Conservation (phyloP, 495 filamentous ascomycete genomes). For the Aspergillus homomorphus region DNA sequence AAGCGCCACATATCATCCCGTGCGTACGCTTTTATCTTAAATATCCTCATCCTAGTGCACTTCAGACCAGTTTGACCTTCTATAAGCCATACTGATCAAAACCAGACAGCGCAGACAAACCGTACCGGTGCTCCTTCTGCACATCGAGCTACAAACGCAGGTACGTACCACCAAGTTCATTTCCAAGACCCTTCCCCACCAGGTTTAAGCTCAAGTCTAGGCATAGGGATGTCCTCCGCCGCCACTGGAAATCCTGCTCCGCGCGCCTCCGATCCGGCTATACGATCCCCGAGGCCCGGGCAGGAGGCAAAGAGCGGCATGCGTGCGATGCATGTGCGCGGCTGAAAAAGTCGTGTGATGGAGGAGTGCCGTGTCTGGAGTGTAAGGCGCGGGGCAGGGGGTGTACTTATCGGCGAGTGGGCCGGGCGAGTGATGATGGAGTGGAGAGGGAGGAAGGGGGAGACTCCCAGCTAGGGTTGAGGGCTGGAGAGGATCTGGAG, state of each 20-base stretch:
- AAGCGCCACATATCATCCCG: slow-evolving; percentile 31
- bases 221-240: slow-evolving; percentile 30
- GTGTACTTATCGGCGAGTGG: slow-evolving; percentile 33
- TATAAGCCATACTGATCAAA: neutral
- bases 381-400: slow-evolving; percentile 24
- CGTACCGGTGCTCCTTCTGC: slow-evolving; percentile 31
- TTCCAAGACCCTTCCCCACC: no score
- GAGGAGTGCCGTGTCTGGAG: slow-evolving; percentile 27
- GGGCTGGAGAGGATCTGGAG: neutral
- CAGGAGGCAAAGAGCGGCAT: slow-evolving; percentile 32
- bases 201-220: neutral
- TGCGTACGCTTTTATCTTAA: no score
- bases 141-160: slow-evolving; percentile 30
- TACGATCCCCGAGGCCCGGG: slow-evolving; percentile 26
- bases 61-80: neutral
- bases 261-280: slow-evolving; percentile 21
- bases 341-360: slow-evolving; percentile 33
- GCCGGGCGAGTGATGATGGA: slow-evolving; percentile 1
- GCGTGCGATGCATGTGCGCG: slow-evolving; percentile 38
- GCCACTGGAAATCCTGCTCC: slow-evolving; percentile 38
- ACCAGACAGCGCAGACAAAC: slow-evolving; percentile 24
- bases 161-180: slow-evolving; percentile 18
- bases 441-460: neutral
- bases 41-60: neutral
- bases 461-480: neutral